Conservation (phyloP, 164 flowering plant genomes). For the Santalum album region DNA sequence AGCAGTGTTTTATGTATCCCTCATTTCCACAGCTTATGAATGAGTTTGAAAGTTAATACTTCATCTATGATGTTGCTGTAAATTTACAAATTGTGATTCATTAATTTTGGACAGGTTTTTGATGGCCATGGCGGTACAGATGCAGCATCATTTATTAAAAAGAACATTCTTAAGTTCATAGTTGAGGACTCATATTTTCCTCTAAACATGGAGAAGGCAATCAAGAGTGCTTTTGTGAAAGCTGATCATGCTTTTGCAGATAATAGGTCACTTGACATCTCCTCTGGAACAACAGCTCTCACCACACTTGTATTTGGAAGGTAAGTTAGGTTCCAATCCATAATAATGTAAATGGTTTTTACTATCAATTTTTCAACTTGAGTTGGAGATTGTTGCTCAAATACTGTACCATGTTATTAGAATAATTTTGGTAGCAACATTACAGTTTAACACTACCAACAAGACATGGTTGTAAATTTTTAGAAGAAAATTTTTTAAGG, state of each 20-base stretch:
- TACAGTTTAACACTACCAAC: too few species aligned
- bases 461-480: too few species aligned
- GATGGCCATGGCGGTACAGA: slow-evolving; percentile 96
- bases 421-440: not conserved
- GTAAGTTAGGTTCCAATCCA: slow-evolving; percentile 19
- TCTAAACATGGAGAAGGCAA: slow-evolving; percentile 50
- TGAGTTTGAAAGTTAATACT: too few species aligned
- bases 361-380: not conserved
- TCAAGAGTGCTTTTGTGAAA: slow-evolving; percentile 63
- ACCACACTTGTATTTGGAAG: slow-evolving; percentile 69
- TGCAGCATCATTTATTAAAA: slow-evolving; percentile 62
- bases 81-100: too few species aligned
- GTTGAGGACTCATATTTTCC: slow-evolving; percentile 71
- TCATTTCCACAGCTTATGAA: too few species aligned
- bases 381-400: not conserved
- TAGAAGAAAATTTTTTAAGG: too few species aligned
- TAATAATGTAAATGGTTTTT: not conserved
- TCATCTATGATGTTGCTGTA: too few species aligned
- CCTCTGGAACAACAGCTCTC: slow-evolving; percentile 95
- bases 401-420: not conserved
- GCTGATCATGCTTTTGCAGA: slow-evolving; percentile 89
- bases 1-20: too few species aligned
- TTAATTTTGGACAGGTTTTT: slow-evolving; percentile 62
- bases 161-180: slow-evolving; percentile 65
- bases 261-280: slow-evolving; percentile 53